A percentile compares a stretch with the other conserved stretches of the same genome.
Evolutionary conservation across 345 rosid genomes (phyloP).

Genomic region (Salix arbutifolia): DNA sequence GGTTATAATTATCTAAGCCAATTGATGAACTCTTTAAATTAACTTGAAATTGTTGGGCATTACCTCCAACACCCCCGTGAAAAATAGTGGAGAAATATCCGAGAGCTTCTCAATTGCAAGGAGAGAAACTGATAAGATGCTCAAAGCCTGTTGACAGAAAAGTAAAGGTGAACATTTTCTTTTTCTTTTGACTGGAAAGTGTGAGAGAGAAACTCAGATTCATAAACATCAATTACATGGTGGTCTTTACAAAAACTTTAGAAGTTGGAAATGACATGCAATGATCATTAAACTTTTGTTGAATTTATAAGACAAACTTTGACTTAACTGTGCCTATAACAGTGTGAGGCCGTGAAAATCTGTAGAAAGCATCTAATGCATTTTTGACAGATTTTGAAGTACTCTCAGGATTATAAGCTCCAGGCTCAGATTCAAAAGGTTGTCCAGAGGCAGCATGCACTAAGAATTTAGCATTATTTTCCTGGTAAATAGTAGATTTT

Average conservation of each 20-base stretch:
- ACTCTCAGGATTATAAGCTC: slow-evolving; percentile 37
- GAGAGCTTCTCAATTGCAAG: slow-evolving; percentile 74
- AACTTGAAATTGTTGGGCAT: background rate
- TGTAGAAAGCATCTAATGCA: slow-evolving; percentile 67
- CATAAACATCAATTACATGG: background rate
- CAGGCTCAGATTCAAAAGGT: slow-evolving; percentile 51
- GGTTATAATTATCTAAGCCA: background rate
- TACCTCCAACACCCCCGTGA: slow-evolving; percentile 77
- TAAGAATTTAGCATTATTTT: slow-evolving; percentile 27
- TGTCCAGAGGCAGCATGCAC: slow-evolving; percentile 60
- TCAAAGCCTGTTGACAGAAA: slow-evolving; percentile 54
- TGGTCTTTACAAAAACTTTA: background rate
- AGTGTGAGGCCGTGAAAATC: slow-evolving; percentile 92
- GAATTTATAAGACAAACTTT: slow-evolving; percentile 4
- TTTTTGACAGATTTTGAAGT: slow-evolving; percentile 32
- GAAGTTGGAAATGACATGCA: background rate
- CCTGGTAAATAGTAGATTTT: slow-evolving; percentile 18
- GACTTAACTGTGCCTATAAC: slow-evolving; percentile 94
- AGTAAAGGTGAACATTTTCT: slow-evolving; percentile 3
- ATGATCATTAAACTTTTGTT: background rate
- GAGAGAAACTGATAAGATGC: slow-evolving; percentile 88
- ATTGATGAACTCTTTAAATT: background rate
- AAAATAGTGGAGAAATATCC: slow-evolving; percentile 70
- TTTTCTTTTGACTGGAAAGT: background rate
- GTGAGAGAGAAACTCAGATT: background rate